Evolutionary conservation across 1,284 basidiomycete species (phyloP), one percentile per base, ranked within the genome.

Genomic region (Boletus semigastroideus): DNA sequence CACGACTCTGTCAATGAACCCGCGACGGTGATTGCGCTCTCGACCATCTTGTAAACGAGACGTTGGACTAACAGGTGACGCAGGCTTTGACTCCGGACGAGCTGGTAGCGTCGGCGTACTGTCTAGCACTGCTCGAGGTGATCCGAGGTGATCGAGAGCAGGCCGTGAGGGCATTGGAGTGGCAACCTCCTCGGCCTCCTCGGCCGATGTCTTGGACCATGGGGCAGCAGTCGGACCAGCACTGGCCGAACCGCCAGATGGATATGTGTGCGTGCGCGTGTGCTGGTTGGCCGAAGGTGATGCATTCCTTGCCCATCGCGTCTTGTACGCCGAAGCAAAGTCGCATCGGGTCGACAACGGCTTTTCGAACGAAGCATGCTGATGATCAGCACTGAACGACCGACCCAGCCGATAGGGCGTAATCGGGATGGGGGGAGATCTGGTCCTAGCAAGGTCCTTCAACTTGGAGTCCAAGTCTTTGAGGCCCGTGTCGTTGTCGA

Each of bases 331-430:
- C 13, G 72, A 68, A 3, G 74, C 68, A 48, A 84, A 79, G 59
- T 85, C 79, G 60, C 87, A 84, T 42, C 83, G 75, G 20, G 77
- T 68, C 0, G 79, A 71, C 31, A 80, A 63, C 28, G 77, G 64
- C 39, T 65, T 68, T 1, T 62, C 63, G 9, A 59, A 63, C 22
- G 58, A 59, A n/a, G 54, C 53, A 42, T 53, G 59, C 40, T 57
- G 56, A 53, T 61, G 33, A 55, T 67, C 62, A 17, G 58, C 62
- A 34, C 54, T 59, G 49, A 61, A 65, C 51, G 60, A 62, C 10
- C 62, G 55, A 20, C 51, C 55, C 10, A 57, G 53, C 10, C 61
- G 63, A 44, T 55, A 52, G 0, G 60, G 31, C 27, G 65, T 50
- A 9, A 60, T 57, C 42, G 58, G 53, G n/a, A 54, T 59, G 8